These are phyloP conservation scores for Digitaria exilis DNA, from an alignment of 202 grass and related monocot genomes.

Conservation along the genomic window DNA sequence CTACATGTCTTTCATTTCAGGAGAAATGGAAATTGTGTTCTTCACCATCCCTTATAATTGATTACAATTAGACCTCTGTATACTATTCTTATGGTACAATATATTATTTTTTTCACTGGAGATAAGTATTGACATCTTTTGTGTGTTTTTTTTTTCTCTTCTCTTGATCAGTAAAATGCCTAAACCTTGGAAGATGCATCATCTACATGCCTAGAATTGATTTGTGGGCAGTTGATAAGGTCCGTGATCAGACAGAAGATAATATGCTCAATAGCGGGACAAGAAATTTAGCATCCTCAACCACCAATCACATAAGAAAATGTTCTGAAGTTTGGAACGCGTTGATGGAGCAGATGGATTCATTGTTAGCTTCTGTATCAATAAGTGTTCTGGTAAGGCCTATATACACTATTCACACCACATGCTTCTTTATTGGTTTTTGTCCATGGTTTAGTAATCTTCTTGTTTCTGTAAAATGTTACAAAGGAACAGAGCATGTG, in stretches of 20 bases:
- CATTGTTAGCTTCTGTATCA: constrained; percentile 71
- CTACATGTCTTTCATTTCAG: constrained; percentile 14
- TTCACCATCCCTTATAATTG: constrained; percentile 12
- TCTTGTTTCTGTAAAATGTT: constrained; percentile 22
- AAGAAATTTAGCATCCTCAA: constrained; percentile 13
- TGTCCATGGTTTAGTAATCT: not conserved
- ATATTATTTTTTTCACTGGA: constrained; percentile 25
- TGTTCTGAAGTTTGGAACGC: constrained; percentile 84
- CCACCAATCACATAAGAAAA: constrained; percentile 19
- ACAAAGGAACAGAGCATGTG: constrained; percentile 2
- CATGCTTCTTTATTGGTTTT: constrained; percentile 20
- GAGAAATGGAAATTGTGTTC: not conserved
- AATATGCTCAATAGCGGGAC: constrained; percentile 27
- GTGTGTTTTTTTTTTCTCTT: not conserved
- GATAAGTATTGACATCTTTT: constrained; percentile 27
- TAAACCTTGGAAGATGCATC: constrained; percentile 76
- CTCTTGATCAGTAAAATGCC: constrained; percentile 70
- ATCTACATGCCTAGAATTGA: constrained; percentile 99
- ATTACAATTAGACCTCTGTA: constrained; percentile 3
- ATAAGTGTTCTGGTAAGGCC: constrained; percentile 84
- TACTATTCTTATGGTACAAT: constrained; percentile 19
- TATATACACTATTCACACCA: constrained; percentile 10
- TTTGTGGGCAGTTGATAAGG: constrained; percentile 82
- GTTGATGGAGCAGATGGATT: constrained; percentile 88
- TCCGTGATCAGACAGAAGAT: constrained; percentile 41